Base-by-base conservation (phyloP, 306 rosid species). In the Casuarina cunninghamiana region DNA sequence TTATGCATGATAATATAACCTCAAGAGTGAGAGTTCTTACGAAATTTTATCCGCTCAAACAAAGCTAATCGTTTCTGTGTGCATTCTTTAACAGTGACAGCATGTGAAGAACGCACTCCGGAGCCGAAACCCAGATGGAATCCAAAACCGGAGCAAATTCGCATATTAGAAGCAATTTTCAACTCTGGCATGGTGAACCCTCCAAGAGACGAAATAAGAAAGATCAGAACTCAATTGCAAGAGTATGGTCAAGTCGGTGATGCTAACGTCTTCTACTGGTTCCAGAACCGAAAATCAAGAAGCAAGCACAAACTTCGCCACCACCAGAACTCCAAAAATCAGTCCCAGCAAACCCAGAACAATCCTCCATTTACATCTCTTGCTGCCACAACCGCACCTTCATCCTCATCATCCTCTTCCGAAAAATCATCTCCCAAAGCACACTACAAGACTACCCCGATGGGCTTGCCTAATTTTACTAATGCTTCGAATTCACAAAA, bases 71-170 rank as follows among this genome's bases (percentile, higher is more conserved):
- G 3, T 1, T 61, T 12, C 41, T 65, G 5, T 41, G 26, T 41
- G 48, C 49, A 8, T 39, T 39, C 42, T 66, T 9, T 35, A 46
- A 66, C 71, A 73, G 85, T 78, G 45, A 62, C 19, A 3, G 94
- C 89, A n/a, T 81, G 88, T 53, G 97, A 92, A 43, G 98, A 95
- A 76, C 84, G 97, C 17, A 95, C 93, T 66, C 97, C 97, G 5
- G 97, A 95, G 75, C 98, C 98, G 58, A 95, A 95, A 76, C 97
- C 97, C 1, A 85, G 98, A 73, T 95, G 98, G 98, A 95, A 95
- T 58, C 98, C 98, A 4, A 93, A 89, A 45, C 97, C 98, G 4
- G 98, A 92, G 74, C 98, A 95, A 78, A 95, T 95, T 49, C 79
- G 96, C 2, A 95, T 95, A 19, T 90, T 95, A 11, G 98, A 95